phyloP scores from a whole-genome alignment of 192 early-diverging fungal species.

The Irineochytrium annulatum region DNA sequence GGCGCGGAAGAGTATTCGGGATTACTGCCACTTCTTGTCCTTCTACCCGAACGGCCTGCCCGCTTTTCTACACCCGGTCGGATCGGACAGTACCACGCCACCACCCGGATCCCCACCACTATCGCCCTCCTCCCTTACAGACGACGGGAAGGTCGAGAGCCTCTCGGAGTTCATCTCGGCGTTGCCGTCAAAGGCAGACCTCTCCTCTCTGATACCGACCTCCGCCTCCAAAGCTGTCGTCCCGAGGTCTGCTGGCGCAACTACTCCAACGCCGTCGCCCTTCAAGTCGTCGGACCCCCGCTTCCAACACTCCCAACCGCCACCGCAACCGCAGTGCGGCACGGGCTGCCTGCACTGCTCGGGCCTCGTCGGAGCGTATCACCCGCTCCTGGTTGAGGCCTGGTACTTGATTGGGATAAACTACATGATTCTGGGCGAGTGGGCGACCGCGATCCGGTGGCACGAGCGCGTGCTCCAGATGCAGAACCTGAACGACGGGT shows the following conservation, averaged over 20 bases:
- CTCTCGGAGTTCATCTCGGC: neutral
- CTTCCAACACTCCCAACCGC: too few species aligned
- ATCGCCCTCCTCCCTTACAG: neutral
- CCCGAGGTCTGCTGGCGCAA: too few species aligned
- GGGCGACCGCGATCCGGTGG: slow-evolving; percentile 23
- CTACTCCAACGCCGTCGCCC: neutral
- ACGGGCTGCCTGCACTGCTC: too few species aligned
- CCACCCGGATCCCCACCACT: neutral
- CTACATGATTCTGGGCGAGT: slow-evolving; percentile 34
- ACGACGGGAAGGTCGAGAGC: neutral
- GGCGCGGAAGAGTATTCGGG: slow-evolving; percentile 25
- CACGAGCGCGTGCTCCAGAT: slow-evolving; percentile 26
- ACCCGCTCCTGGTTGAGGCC: slow-evolving; percentile 36
- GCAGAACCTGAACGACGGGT: slow-evolving; percentile 28
- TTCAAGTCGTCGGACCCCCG: neutral
- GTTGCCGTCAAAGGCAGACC: neutral
- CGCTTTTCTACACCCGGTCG: slow-evolving; percentile 22
- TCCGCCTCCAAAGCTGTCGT: too few species aligned
- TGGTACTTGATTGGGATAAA: slow-evolving; percentile 41
- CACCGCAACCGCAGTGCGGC: too few species aligned
- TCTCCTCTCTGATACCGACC: neutral
- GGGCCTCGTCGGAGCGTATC: slow-evolving; percentile 34
- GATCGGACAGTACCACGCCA: neutral
- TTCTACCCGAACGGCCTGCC: slow-evolving; percentile 20
- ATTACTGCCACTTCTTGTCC: slow-evolving; percentile 32